Base-by-base conservation (phyloP, 805 yeast genomes). In the Hagleromyces aurorensis region DNA sequence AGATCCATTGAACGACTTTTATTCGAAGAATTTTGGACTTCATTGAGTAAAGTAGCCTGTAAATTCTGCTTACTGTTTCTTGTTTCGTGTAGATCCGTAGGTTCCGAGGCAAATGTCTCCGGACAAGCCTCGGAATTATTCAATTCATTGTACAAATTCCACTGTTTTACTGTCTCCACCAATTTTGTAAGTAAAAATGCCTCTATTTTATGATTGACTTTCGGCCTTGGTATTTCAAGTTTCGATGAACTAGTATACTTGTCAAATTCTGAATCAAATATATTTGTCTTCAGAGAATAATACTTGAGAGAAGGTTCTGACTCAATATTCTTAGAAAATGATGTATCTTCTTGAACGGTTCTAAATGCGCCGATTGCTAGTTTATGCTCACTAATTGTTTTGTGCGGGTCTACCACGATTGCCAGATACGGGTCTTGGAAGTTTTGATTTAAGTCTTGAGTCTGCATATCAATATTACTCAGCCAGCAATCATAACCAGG, bases 401-500 rank as follows among this genome's bases (percentile, higher is more conserved):
- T 72, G 29, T 72, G 68, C 0, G 96, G 96, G 56, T 86, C 96
- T 29, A 87, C 69, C 6, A 86, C 96, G 17, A 86, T 63, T 0
- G 96, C 96, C 34, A 86, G 62, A 49, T 82, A 86, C 1, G 96
- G 96, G 46, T 86, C 96, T 53, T 86, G 96, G 50, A 76, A 85
- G 34, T 71, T 74, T 57, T 86, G 96, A 46, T 87, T 85, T 50
- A 85, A 67, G 13, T 62, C 50, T 52, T 89, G 97, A 0, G 97
- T 89, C 25, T 82, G 77, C 19, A 91, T 94, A 57, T 89, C 97
- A 21, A 89, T 85, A 4, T 91, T 93, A 32, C 91, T 78, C 24
- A 89, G 58, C 96, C 96, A 89, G 54, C 96, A 87, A 11, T 96
- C 96, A 55, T 86, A 89, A 0, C 96, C 95, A 0, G 98, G 98